Base-by-base conservation (phyloP, 176 grass and related monocot species). In the Oryza longistaminata region DNA sequence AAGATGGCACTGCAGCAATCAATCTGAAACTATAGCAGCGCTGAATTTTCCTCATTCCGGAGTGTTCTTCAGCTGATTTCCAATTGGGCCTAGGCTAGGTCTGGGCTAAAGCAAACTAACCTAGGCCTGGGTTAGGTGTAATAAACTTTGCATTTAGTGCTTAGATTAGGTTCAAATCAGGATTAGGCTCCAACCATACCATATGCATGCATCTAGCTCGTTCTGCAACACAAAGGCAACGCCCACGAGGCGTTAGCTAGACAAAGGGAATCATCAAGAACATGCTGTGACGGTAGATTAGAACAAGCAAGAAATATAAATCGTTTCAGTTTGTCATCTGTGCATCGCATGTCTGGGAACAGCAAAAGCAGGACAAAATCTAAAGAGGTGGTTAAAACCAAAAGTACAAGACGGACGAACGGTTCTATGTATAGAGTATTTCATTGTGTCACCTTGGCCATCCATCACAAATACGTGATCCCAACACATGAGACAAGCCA, bases 401-500 rank as follows among this genome's bases (percentile, higher is more conserved):
- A 24, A 6, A 9, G 21, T 16, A 16, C 58, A 1, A 9, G 45
- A 67, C 2, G 1, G 21, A 7, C 66, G 66, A 17, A 40, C 17
- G 58, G 21, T 24, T 24, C 2, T 16, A 13, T 37, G 15, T 31
- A 48, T 66, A 34, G 25, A 74, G 58, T 24, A 24, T 62, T 48
- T 52, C 49, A 22, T 60, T 49, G 29, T 76, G 74, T 3, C 74
- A 21, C 50, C 17, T 21, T 55, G 16, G 4, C 43, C 9, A 12
- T 17, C 26, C 22, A 13, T 31, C 4, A 17, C 26, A 55, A 33
- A 49, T 42, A 31, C 39, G 4, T 80, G 71, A 75, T 49, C 42
- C 72, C 61, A 76, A 84, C 44, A 48, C 73, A 50, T 25, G 43
- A 68, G 82, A 76, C 73, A 76, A 68, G 53, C 3, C n/a, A 34